Base-by-base conservation (phyloP, 139 green algal genomes). In the Chlorella sp. region DNA sequence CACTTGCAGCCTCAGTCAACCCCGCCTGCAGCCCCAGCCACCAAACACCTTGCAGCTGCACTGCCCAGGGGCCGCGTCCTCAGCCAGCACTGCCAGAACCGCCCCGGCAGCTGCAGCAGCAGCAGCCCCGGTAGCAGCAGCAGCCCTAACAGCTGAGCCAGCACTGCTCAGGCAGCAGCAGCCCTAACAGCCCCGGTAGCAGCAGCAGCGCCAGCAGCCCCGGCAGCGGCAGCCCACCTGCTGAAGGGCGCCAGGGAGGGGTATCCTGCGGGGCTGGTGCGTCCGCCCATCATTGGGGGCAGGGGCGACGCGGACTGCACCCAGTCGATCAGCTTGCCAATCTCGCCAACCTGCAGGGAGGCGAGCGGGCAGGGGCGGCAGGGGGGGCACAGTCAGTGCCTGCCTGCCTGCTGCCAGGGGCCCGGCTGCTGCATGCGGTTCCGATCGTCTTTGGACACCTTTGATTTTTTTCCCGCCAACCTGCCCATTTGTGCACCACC, bases 301-400 rank as follows among this genome's bases (percentile, higher is more conserved):
- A 88, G 88, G 34, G 73, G 88, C 32, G 32, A 82, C 18, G 57
- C 83, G n/a, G 81, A 60, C 79, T 93, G 91, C 68, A 76, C 91
- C 88, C 87, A 91, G 69, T 93, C 88, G 40, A 93, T 86, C 18
- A 93, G 82, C 73, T 85, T 86, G 61, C 88, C 60, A 71, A 93
- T 91, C 82, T 93, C 91, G 32, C 83, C 88, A 15, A 88, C 79
- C 79, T 85, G 42, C 78, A 40, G 32, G 5, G 3, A 78, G 68
- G 68, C 19, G 11, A 32, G 77, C 77, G 37, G 32, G 73, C 73
- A 39, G 73, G 32, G 12, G n/a, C 30, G 73, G 22, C 64, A 71
- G 64, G 11, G 24, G 64, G 22, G 2, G 64, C 64, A 16, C 73
- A 40, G 73, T 40, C 32, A 40, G 73, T 42, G 32, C 14, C 32